These are phyloP conservation scores for Hymenotorrendiella dingleyae DNA, from an alignment of 2,329 filamentous ascomycete genomes.

Conservation along the genomic window DNA sequence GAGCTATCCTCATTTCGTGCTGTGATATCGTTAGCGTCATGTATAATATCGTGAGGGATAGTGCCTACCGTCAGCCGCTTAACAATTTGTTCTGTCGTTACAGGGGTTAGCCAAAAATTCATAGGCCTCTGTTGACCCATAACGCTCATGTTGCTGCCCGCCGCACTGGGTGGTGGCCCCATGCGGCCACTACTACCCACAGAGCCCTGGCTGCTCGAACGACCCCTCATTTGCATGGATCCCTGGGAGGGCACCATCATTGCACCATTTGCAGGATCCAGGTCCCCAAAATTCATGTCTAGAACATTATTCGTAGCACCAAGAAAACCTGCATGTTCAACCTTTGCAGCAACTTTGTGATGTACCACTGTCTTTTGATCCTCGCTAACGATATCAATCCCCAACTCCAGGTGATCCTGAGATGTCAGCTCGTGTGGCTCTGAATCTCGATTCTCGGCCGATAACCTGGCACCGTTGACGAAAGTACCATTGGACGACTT, in stretches of 20 bases:
- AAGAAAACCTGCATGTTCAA: slow-evolving; percentile 88
- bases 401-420: slow-evolving; percentile 86
- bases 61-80: slow-evolving; percentile 50
- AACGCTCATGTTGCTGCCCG: slow-evolving; percentile 45
- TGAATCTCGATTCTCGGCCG: slow-evolving; percentile 90
- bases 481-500: slow-evolving; percentile 99
- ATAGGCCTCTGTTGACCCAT: slow-evolving; percentile 68
- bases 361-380: slow-evolving; percentile 98
- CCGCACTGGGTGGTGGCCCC: slow-evolving; percentile 46
- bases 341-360: slow-evolving; percentile 94
- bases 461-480: slow-evolving; percentile 86
- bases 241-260: slow-evolving; percentile 66
- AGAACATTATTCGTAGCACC: slow-evolving; percentile 68
- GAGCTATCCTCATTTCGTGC: slow-evolving; percentile 86
- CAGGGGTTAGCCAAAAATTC: slow-evolving; percentile 80
- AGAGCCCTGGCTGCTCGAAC: slow-evolving; percentile 62
- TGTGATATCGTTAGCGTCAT: slow-evolving; percentile 35
- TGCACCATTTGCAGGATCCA: slow-evolving; percentile 72
- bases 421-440: slow-evolving; percentile 91
- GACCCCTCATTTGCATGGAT: slow-evolving; percentile 63
- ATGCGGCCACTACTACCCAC: slow-evolving; percentile 55
- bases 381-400: slow-evolving; percentile 97
- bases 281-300: slow-evolving; percentile 87
- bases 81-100: slow-evolving; percentile 91
- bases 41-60: background rate